phyloP scores from a whole-genome alignment of 139 green algal genomes.

The Chlorella sp. region DNA sequence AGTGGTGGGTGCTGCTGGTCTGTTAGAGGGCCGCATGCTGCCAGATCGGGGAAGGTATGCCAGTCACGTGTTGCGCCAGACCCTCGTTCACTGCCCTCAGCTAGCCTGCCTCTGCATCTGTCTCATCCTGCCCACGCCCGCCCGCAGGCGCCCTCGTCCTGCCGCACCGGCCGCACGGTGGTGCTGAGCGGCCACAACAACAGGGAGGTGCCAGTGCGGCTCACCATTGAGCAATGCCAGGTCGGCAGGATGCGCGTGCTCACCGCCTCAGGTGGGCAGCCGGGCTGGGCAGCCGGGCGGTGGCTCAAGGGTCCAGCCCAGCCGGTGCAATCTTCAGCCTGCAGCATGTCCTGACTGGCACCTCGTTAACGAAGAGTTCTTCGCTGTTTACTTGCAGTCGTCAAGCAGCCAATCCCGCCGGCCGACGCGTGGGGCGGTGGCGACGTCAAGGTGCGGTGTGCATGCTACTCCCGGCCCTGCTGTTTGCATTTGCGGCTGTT shows the following conservation, averaged over 20 bases:
- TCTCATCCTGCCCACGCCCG: neutral
- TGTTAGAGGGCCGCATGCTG: neutral
- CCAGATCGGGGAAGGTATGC: neutral
- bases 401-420: neutral
- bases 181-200: conserved; percentile 2
- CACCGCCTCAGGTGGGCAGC: neutral
- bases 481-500: no score
- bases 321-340: neutral
- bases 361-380: no score
- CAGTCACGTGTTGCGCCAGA: no score
- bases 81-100: no score
- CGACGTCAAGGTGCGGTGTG: conserved; percentile 2
- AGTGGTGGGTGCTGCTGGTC: neutral
- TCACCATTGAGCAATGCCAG: neutral
- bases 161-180: neutral
- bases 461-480: no score
- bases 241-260: neutral
- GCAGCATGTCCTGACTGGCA: no score
- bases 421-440: conserved; percentile 2
- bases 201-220: neutral
- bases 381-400: neutral
- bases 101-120: no score
- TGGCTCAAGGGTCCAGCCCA: neutral
- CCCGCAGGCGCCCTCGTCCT: neutral
- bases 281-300: neutral